Base-by-base conservation (phyloP, 2,329 filamentous ascomycete species). In the Colletotrichum coccodes region DNA sequence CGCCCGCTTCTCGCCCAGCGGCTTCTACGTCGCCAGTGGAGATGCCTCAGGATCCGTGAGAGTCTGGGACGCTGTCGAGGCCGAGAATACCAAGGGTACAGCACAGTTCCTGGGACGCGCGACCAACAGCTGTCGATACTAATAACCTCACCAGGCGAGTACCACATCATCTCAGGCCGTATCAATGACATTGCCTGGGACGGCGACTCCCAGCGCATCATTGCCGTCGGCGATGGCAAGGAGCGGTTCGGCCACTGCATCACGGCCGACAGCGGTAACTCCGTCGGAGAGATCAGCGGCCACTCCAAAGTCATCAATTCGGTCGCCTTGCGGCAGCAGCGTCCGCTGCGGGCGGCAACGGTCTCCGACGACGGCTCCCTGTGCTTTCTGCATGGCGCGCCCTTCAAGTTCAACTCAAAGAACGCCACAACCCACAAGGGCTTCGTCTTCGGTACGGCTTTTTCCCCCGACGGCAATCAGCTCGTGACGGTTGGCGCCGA, bases 141-240 rank as follows among this genome's bases (percentile, higher is more conserved):
- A 44, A 70, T 47, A 21, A 34, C 36, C 54, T 44, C 16, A 23
- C 40, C 71, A 87, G 87, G 95, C 73, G 95, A 98, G 81, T 98
- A 97, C 81, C 88, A 90, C 77, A 98, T 98, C 81, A 95, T 98
- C 76, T 94, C 93, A 38, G 96, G 96, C 14, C 92, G 94, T 61
- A 95, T 99, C 82, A 97, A 97, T 78, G 96, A 99, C 79, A 90
- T 99, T 72, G 95, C 94, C 1, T 99, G 96, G 95, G 96, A 98
- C 76, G 95, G 95, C 65, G 96, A 99, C 81, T 97, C 93, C 70
- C 95, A 98, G 84, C 92, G 96, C 57, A 92, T 99, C 77, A 98
- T 98, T 76, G 96, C 95, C 4, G 95, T 99, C 6, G 96, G 96
- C 50, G 93, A 98, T 75, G 96, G 96, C 59, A 95, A 95, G 77